These are phyloP conservation scores for Cladophialophora yegresii DNA, from an alignment of 2,329 filamentous ascomycete genomes.

Conservation along the genomic window DNA sequence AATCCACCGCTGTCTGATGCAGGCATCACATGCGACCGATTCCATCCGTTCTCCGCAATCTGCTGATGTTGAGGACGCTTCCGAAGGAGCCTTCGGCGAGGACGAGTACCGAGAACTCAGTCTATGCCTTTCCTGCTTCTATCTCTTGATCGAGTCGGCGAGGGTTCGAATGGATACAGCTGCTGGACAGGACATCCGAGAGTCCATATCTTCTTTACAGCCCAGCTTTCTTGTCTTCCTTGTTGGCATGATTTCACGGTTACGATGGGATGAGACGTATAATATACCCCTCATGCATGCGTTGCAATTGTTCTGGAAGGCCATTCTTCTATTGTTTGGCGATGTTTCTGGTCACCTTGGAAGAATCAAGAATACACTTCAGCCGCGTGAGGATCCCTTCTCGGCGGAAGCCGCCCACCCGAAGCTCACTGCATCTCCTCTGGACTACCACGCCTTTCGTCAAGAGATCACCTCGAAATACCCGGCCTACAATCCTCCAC, in stretches of 20 bases:
- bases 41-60: conserved; percentile 4
- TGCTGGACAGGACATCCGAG: conserved; percentile 27
- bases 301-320: conserved; percentile 88
- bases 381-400: conserved; percentile 57
- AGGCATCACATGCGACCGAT: conserved; percentile 44
- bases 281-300: conserved; percentile 65
- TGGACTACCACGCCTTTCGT: conserved; percentile 94
- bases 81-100: conserved; percentile 34
- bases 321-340: conserved; percentile 81
- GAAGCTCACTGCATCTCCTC: conserved; percentile 82
- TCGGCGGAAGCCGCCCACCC: conserved; percentile 63
- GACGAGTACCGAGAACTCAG: conserved; percentile 34
- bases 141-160: conserved; percentile 35
- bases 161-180: conserved; percentile 22
- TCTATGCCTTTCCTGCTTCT: conserved; percentile 36
- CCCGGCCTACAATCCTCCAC: conserved; percentile 89
- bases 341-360: conserved; percentile 69
- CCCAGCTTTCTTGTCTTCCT: conserved; percentile 35
- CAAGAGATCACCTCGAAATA: conserved; percentile 98
- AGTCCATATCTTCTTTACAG: conserved; percentile 26
- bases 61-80: conserved; percentile 19
- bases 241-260: conserved; percentile 37
- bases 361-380: conserved; percentile 70
- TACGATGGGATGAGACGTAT: conserved; percentile 67
- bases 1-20: conserved; percentile 44